phyloP scores from a whole-genome alignment of 164 flowering plant species.

The Euptelea pleiosperma region DNA sequence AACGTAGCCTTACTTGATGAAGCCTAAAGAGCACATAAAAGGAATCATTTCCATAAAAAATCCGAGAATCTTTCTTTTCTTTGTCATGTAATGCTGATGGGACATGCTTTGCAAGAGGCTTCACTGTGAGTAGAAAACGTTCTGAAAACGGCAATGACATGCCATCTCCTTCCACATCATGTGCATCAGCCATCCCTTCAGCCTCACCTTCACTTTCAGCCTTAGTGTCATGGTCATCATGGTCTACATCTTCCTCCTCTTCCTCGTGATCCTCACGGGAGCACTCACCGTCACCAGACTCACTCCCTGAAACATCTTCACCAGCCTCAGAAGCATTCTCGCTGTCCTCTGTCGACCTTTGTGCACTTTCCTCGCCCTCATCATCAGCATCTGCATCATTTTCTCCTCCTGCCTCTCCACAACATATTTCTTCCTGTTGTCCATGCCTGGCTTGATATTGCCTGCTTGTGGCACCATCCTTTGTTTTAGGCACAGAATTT shows the following conservation, averaged over 20 bases:
- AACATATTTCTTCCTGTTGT: conserved; percentile 30
- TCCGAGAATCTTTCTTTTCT: conserved; percentile 40
- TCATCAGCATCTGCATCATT: conserved; percentile 78
- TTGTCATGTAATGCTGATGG: conserved; percentile 38
- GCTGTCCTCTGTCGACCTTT: conserved; percentile 74
- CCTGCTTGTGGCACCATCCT: conserved; percentile 37
- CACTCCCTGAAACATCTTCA: conserved; percentile 76
- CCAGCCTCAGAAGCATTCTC: conserved; percentile 82
- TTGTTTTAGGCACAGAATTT: conserved; percentile 35
- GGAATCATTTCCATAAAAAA: conserved; percentile 92
- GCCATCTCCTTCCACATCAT: conserved; percentile 73
- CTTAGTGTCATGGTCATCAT: conserved; percentile 64
- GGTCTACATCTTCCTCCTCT: conserved; percentile 56
- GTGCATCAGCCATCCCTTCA: conserved; percentile 80
- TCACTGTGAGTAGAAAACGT: conserved; percentile 55
- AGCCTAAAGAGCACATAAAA: conserved; percentile 92
- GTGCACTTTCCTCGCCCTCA: conserved; percentile 84
- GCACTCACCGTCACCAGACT: conserved; percentile 78
- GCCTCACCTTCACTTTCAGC: conserved; percentile 96
- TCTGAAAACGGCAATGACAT: conserved; percentile 52
- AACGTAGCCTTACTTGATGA: conserved; percentile 66
- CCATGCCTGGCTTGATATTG: conserved; percentile 39
- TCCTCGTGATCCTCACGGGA: conserved; percentile 71
- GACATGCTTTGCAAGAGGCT: conserved; percentile 75
- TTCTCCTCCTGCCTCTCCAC: conserved; percentile 53